Conservation (phyloP, 2,329 filamentous ascomycete genomes). For the Venturia asperata region DNA sequence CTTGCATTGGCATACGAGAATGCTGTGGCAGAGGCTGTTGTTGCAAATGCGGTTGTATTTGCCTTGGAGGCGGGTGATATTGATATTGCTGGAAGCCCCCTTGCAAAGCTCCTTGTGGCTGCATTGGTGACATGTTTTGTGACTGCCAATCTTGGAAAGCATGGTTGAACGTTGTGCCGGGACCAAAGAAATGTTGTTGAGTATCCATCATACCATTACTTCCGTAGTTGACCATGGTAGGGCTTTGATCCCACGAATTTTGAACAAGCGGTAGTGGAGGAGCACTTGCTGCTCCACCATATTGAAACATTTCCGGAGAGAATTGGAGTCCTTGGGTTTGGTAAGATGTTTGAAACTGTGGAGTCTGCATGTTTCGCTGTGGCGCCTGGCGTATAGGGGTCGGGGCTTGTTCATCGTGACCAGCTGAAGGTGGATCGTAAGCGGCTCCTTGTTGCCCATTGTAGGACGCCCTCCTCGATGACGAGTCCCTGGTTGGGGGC, state of each 20-base stretch:
- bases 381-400: slow-evolving; percentile 23
- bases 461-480: slow-evolving; percentile 42
- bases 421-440: slow-evolving; percentile 32
- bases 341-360: slow-evolving; percentile 33
- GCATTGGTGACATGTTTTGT: slow-evolving; percentile 22
- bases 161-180: slow-evolving; percentile 26
- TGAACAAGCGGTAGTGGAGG: slow-evolving; percentile 46
- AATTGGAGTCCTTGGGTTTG: slow-evolving; percentile 50
- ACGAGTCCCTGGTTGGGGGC: slow-evolving; percentile 50
- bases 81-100: slow-evolving; percentile 12
- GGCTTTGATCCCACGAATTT: slow-evolving; percentile 33
- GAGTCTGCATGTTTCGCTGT: slow-evolving; percentile 16
- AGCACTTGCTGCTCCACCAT: slow-evolving; percentile 49
- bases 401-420: slow-evolving; percentile 34
- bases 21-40: slow-evolving; percentile 6
- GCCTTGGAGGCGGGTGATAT: neutral
- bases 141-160: slow-evolving; percentile 31
- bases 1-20: neutral
- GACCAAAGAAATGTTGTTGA: slow-evolving; percentile 20
- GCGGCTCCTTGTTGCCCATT: slow-evolving; percentile 27
- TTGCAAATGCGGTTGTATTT: neutral
- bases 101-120: slow-evolving; percentile 23
- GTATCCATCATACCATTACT: slow-evolving; percentile 12
- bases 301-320: slow-evolving; percentile 51
- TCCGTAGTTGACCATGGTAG: slow-evolving; percentile 1